Conservation (phyloP, 164 flowering plant species). For the Cinnamomum chago region DNA sequence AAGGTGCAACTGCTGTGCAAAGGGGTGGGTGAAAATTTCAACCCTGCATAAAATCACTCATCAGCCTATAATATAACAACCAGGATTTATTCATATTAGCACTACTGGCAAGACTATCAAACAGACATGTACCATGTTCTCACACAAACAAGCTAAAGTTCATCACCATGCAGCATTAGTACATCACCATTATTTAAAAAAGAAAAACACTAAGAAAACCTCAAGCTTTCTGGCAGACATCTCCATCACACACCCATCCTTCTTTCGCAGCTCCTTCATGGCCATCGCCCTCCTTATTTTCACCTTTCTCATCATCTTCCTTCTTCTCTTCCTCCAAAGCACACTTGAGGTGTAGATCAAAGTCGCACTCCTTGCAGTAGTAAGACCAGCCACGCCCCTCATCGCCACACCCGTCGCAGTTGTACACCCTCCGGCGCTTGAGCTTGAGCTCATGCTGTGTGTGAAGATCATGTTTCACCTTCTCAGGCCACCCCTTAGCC, state of each 20-base stretch:
- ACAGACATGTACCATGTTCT: too few species aligned
- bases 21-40: too few species aligned
- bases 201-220: neutral
- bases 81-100: too few species aligned
- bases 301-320: slow-evolving; percentile 11
- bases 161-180: too few species aligned
- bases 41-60: too few species aligned
- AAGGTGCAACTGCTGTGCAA: too few species aligned
- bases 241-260: slow-evolving; percentile 53
- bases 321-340: slow-evolving; percentile 30
- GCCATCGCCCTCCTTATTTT: slow-evolving; percentile 3
- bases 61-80: too few species aligned
- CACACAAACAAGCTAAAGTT: too few species aligned
- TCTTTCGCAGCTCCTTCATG: slow-evolving; percentile 20
- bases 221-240: slow-evolving; percentile 32
- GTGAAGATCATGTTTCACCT: slow-evolving; percentile 44
- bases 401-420: slow-evolving; percentile 47
- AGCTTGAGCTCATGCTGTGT: slow-evolving; percentile 54
- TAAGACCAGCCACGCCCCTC: slow-evolving; percentile 52
- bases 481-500: slow-evolving; percentile 75
- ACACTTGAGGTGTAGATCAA: slow-evolving; percentile 57
- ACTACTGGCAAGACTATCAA: too few species aligned
- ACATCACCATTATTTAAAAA: neutral
- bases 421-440: slow-evolving; percentile 23
- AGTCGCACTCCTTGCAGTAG: slow-evolving; percentile 49